These are phyloP conservation scores for Lipomyces anomalus DNA, from an alignment of 805 yeast genomes.

Conservation along the genomic window DNA sequence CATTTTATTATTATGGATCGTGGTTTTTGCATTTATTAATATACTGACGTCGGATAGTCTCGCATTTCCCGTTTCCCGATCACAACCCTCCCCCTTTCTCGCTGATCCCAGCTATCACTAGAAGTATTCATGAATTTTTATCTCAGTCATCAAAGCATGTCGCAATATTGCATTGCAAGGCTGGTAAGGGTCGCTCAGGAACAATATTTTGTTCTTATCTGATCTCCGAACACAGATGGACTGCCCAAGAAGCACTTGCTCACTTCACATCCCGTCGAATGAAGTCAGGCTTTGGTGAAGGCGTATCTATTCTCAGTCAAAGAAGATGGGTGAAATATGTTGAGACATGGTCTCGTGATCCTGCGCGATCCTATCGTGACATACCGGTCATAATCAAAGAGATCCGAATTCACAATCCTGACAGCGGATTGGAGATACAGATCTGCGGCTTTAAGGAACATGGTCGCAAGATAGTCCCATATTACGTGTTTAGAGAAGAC, in stretches of 20 bases:
- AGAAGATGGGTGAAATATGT: conserved; percentile 59
- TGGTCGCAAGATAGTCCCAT: conserved; percentile 17
- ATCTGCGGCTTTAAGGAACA: conserved; percentile 21
- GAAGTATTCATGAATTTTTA: conserved; percentile 44
- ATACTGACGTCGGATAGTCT: conserved; percentile 29
- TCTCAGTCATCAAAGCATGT: conserved; percentile 37
- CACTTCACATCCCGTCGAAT: conserved; percentile 55
- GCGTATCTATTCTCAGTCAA: conserved; percentile 71
- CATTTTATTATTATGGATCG: too few relatives aligned
- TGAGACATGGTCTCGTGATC: conserved; percentile 31
- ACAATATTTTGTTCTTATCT: conserved; percentile 65
- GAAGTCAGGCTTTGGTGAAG: conserved; percentile 50
- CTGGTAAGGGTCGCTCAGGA: conserved; percentile 92
- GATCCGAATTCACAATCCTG: conserved; percentile 20
- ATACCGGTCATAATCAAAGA: conserved; percentile 21
- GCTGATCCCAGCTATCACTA: conserved; percentile 42
- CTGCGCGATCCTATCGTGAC: conserved; percentile 20
- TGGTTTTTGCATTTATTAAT: neutral
- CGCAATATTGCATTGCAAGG: conserved; percentile 77
- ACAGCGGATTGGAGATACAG: conserved; percentile 24
- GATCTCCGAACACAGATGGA: conserved; percentile 43
- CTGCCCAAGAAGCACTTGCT: conserved; percentile 44
- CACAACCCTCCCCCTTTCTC: conserved; percentile 68
- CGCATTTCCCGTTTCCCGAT: conserved; percentile 60
- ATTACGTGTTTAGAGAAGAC: conserved; percentile 11